Base-by-base conservation (phyloP, 164 flowering plant species). In the Buxus sempervirens region DNA sequence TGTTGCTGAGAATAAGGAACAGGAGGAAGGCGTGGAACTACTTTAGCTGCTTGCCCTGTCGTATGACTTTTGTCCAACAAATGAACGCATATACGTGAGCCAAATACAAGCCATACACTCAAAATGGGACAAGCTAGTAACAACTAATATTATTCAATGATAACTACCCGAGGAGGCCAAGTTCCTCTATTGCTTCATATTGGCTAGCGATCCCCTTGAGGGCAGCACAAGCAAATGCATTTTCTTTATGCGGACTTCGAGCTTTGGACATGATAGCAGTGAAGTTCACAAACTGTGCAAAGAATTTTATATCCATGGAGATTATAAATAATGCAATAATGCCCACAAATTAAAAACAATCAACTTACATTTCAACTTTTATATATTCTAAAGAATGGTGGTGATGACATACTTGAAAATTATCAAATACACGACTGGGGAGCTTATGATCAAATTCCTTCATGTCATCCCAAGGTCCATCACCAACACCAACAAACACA, bases 391-490 rank as follows among this genome's bases (percentile, higher is more conserved):
- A 10, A 45, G 12, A 14, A 64, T 23, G 21, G 45, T 28, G 6
- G 5, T 57, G 25, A n/a, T 62, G 1, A 21, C 1, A 24, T 76
- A 84, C 96, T 90, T 89, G 91, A 79, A 89, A 89, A 72, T 89
- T 89, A 71, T 89, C 96, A 62, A 89, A 86, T 20, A 73, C 82
- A 19, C 96, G 91, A 4, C 84, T 73, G 48, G 91, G 96, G 63
- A 89, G 73, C 80, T 73, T 86, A 69, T 89, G 90, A 70, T 89
- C 96, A 64, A 87, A 89, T n/a, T 79, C 82, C 77, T 60, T 71
- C 96, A 89, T 89, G 75, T 85, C 89, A 19, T 89, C 95, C 95
- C 95, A 89, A 2, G 95, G 95, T 20, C 95, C 91, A 82, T 89
- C 96, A 4, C 91, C 96, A 74, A 89, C 96, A 26, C 96, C 96